phyloP scores from a whole-genome alignment of 2,329 filamentous ascomycete species.

The Botrytis cinerea region DNA sequence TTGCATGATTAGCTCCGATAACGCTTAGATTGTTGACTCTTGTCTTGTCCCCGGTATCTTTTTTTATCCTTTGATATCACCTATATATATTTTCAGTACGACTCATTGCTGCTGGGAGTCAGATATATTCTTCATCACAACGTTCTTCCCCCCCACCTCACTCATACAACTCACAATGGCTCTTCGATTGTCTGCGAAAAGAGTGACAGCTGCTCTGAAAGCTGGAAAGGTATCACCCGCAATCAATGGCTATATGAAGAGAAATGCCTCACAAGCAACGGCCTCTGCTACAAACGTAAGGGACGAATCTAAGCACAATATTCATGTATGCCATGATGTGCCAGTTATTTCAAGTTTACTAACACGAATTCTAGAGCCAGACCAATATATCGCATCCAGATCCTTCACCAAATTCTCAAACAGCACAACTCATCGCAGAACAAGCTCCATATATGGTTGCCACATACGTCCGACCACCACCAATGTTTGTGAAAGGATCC shows the following conservation, averaged over 20 bases:
- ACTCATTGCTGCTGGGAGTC: background rate
- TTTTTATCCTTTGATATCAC: conserved; percentile 9
- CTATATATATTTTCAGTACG: background rate
- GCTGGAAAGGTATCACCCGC: conserved; percentile 32
- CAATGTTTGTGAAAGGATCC: conserved; percentile 85
- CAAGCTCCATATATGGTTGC: conserved; percentile 90
- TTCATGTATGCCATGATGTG: conserved; percentile 40
- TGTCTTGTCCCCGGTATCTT: background rate
- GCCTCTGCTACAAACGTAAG: conserved; percentile 44
- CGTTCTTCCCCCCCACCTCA: background rate
- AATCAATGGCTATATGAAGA: conserved; percentile 34
- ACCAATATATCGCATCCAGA: conserved; percentile 66
- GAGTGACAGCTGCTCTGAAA: conserved; percentile 36
- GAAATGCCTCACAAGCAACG: conserved; percentile 41
- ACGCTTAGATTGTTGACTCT: conserved; percentile 19
- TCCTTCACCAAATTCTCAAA: conserved; percentile 71
- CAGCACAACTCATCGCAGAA: conserved; percentile 71
- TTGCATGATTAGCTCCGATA: conserved; percentile 20
- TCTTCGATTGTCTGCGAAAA: conserved; percentile 39
- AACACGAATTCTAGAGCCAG: conserved; percentile 30
- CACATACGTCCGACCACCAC: conserved; percentile 87
- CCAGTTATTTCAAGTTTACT: conserved; percentile 22
- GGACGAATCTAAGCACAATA: conserved; percentile 42
- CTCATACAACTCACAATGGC: conserved; percentile 31
- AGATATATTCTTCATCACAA: background rate